Evolutionary conservation across 352 stramenopile genomes (phyloP).

Genomic region (Phytophthora sojae): DNA sequence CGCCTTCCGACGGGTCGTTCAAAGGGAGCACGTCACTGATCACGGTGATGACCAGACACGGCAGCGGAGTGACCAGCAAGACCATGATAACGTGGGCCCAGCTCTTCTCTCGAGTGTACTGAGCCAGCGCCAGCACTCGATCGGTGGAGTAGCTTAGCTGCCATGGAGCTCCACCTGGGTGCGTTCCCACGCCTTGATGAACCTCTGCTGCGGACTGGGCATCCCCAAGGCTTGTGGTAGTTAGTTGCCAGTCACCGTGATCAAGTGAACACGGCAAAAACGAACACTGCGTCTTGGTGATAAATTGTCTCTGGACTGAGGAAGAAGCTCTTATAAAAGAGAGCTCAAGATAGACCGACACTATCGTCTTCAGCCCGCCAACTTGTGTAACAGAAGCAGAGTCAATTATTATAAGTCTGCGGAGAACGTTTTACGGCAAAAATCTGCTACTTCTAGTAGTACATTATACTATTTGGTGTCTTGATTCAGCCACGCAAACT

Average conservation of each 20-base stretch:
- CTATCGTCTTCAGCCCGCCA: too few species aligned
- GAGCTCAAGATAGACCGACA: too few species aligned
- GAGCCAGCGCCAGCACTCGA: constrained; percentile 9
- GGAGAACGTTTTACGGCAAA: too few species aligned
- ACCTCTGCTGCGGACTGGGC: background rate
- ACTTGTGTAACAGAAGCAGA: too few species aligned
- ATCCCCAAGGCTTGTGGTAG: background rate
- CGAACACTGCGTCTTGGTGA: too few species aligned
- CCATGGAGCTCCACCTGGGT: constrained; percentile 29
- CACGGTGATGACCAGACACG: constrained; percentile 22
- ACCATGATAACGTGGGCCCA: constrained; percentile 9
- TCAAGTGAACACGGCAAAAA: too few species aligned
- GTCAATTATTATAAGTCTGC: too few species aligned
- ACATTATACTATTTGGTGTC: background rate
- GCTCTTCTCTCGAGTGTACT: constrained; percentile 10
- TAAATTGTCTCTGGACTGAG: too few species aligned
- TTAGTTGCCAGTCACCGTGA: too few species aligned
- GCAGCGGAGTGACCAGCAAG: constrained; percentile 11
- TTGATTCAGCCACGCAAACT: constrained; percentile 6
- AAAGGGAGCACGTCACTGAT: constrained; percentile 21
- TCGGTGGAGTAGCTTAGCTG: constrained; percentile 1
- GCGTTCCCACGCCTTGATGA: constrained; percentile 8
- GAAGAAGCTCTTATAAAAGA: too few species aligned
- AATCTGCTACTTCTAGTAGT: too few species aligned
- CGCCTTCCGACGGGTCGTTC: constrained; percentile 10